These are phyloP conservation scores for Leccinum glutinopallens DNA, from an alignment of 1,284 basidiomycete species.

Conservation along the genomic window DNA sequence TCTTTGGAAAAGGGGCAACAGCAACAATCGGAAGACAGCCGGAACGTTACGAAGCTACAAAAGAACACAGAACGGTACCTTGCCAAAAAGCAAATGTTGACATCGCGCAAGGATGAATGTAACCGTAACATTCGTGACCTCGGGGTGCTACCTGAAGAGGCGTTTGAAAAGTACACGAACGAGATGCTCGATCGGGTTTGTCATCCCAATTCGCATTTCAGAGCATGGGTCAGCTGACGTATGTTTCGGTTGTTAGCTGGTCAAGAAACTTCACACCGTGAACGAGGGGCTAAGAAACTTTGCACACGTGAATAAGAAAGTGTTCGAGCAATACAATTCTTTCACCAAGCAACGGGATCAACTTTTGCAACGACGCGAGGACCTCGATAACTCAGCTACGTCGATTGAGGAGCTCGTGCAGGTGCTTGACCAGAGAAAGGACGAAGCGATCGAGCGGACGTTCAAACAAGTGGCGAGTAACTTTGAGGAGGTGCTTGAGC, in stretches of 20 bases:
- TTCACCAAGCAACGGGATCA: conserved; percentile 98
- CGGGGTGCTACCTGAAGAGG: conserved; percentile 95
- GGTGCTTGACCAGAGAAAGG: conserved; percentile 94
- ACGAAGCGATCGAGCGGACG: conserved; percentile 97
- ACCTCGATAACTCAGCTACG: conserved; percentile 85
- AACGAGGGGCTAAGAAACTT: conserved; percentile 96
- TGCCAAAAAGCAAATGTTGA: conserved; percentile 85
- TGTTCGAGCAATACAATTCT: conserved; percentile 97
- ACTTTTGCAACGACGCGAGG: conserved; percentile 82
- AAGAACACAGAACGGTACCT: conserved; percentile 95
- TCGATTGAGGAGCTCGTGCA: conserved; percentile 96
- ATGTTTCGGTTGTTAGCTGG: conserved; percentile 54
- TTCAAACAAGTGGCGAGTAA: conserved; percentile 98
- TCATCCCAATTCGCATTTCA: conserved; percentile 3
- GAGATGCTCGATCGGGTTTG: conserved; percentile 82
- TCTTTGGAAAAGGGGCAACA: conserved; percentile 78
- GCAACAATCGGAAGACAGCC: conserved; percentile 84
- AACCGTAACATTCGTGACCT: conserved; percentile 94
- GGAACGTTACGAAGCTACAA: conserved; percentile 86
- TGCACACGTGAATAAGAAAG: conserved; percentile 99
- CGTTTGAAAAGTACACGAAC: conserved; percentile 91
- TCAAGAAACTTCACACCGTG: conserved; percentile 87
- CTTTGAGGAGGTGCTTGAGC: conserved; percentile 97
- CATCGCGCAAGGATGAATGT: conserved; percentile 87
- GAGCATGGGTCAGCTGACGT: conserved; percentile 8